Percentiles rank a stretch among this genome's conserved stretches.
phyloP scores from a whole-genome alignment of 2,329 filamentous ascomycete species.

The Cylindrodendrum hubeiense region DNA sequence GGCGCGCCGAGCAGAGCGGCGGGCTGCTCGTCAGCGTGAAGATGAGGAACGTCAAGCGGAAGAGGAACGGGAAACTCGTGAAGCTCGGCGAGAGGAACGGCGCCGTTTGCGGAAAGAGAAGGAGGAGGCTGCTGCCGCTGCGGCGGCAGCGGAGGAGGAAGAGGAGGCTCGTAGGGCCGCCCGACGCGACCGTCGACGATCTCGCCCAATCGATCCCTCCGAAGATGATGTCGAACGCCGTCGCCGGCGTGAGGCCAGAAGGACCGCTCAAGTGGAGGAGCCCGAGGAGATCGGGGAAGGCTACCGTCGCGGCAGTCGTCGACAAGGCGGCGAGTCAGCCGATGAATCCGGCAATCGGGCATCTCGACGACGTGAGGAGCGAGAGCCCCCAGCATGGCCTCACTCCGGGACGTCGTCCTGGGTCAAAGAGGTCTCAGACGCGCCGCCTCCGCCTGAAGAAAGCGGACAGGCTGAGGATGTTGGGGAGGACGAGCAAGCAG shows the following conservation, averaged over 20 bases:
- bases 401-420: slow-evolving; percentile 74
- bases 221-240: slow-evolving; percentile 69
- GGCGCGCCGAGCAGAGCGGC: slow-evolving; percentile 66
- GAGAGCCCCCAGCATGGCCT: slow-evolving; percentile 62
- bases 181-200: slow-evolving; percentile 63
- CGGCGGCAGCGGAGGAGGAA: slow-evolving; percentile 56
- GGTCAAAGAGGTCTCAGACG: slow-evolving; percentile 75
- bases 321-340: slow-evolving; percentile 52
- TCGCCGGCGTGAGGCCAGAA: slow-evolving; percentile 65
- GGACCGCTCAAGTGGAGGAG: slow-evolving; percentile 56
- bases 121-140: slow-evolving; percentile 55
- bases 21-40: slow-evolving; percentile 51
- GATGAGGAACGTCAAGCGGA: slow-evolving; percentile 40
- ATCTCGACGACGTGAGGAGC: slow-evolving; percentile 51
- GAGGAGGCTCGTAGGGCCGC: slow-evolving; percentile 59
- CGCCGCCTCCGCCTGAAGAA: slow-evolving; percentile 66
- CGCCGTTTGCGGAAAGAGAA: slow-evolving; percentile 63
- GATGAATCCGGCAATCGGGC: slow-evolving; percentile 62
- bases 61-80: slow-evolving; percentile 72
- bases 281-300: slow-evolving; percentile 46
- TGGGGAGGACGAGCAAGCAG: slow-evolving; percentile 61
- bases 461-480: slow-evolving; percentile 43
- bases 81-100: slow-evolving; percentile 63
- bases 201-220: slow-evolving; percentile 56
- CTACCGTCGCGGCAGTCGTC: slow-evolving; percentile 46